phyloP scores from a whole-genome alignment of 2,329 filamentous ascomycete species.

The Phialophora tarda region DNA sequence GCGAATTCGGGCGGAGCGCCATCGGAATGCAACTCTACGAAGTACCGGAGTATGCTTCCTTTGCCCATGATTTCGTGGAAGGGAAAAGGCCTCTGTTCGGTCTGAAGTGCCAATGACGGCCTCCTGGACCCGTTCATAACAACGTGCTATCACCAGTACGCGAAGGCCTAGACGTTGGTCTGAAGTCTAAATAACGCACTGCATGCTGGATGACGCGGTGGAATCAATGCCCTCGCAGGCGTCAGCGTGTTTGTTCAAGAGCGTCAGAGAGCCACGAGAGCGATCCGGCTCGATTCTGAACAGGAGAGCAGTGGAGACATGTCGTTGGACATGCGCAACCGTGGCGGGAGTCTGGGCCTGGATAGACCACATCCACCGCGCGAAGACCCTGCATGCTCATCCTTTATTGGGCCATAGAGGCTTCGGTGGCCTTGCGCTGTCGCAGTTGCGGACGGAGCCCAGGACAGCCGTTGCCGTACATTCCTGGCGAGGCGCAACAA shows the following conservation, averaged over 20 bases:
- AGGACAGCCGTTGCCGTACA: neutral
- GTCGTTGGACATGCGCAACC: constrained; percentile 15
- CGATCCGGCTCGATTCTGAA: constrained; percentile 8
- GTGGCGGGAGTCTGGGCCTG: constrained; percentile 14
- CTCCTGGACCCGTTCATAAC: neutral
- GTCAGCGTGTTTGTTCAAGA: constrained; percentile 8
- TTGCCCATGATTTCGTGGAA: neutral
- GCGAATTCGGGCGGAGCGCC: neutral
- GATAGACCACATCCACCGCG: constrained; percentile 11
- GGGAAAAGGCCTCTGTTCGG: neutral
- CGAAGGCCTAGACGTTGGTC: neutral
- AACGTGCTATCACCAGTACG: neutral
- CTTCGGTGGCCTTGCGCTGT: neutral
- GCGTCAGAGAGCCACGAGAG: neutral
- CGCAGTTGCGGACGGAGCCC: neutral
- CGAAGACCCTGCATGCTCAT: neutral
- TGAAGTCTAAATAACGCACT: neutral
- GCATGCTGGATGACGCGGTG: constrained; percentile 18
- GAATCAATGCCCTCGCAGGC: constrained; percentile 1
- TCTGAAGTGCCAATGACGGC: neutral
- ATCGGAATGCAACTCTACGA: neutral
- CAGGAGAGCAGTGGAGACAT: constrained; percentile 9
- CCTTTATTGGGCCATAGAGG: neutral
- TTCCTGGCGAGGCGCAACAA: neutral
- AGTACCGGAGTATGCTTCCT: neutral